Evolutionary conservation across 441 rosid species (phyloP), one percentile per base, ranked within the genome.

Genomic region (Erysimum pusillum): DNA sequence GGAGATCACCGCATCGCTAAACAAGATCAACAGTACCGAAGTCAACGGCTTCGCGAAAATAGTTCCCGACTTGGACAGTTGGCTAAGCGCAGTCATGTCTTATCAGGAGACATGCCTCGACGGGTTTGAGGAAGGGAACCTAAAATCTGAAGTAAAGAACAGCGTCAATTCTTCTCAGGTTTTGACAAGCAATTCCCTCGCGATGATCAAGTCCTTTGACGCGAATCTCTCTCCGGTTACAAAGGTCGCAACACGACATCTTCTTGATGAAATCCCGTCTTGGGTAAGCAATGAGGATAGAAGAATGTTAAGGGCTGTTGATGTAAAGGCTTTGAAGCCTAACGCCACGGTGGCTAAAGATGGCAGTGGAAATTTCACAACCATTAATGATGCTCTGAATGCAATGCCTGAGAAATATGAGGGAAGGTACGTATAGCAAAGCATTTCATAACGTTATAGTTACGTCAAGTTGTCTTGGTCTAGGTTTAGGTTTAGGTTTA

Each of bases 41-140:
- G 4, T 69, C 2, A 61, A 14, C 8, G 74, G 77, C 38, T 77
- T 88, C 2, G 1, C 59, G 5, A 51, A 65, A 11, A 81, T 74
- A 6, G 75, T 78, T 52, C 79, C 80, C 0, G 87, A 89, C 12
- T 58, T 91, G 78, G 85, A 84, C 48, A 87, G 64, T 63, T 88
- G 90, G 92, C 66, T 93, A 12, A 93, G 98, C 52, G 96, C 98
- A 0, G 96, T 89, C 13, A 84, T 89, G 76, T 77, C 94, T 14
- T 92, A 92, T 71, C 91, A 89, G 6, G 88, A 88, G 25, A 81
- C 93, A 2, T 90, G 97, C 38, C 64, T 89, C 32, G 97, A 92
- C 52, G 89, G 89, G 1, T 92, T 92, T 66, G 87, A 89, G 2
- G 93, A 90, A 0, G 96, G 94, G 28, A 70, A 51, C 41, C 25